phyloP scores from a whole-genome alignment of 1,139 yeast species.

The Cylindricascospora bacillispora region DNA sequence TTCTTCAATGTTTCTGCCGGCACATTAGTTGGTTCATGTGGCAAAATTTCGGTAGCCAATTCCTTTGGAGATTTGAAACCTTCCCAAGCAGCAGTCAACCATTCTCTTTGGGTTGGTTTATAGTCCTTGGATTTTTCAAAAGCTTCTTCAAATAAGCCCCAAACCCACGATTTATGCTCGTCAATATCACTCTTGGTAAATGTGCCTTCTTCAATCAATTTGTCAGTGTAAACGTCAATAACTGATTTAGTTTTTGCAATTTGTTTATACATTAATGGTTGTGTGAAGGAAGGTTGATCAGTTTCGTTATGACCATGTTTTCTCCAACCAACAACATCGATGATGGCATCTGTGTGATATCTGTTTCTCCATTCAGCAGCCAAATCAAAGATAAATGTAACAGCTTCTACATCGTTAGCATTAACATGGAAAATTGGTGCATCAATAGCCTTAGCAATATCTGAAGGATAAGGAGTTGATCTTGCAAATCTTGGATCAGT shows the following conservation, averaged over 20 bases:
- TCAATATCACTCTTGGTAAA: slow-evolving; percentile 83
- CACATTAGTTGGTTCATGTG: slow-evolving; percentile 93
- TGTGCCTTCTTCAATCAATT: slow-evolving; percentile 74
- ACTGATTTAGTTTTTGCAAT: slow-evolving; percentile 84
- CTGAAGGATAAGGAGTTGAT: slow-evolving; percentile 97
- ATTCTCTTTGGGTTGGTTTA: slow-evolving; percentile 85
- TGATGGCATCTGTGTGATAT: slow-evolving; percentile 90
- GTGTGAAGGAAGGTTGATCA: slow-evolving; percentile 98
- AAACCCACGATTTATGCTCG: slow-evolving; percentile 97
- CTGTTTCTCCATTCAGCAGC: slow-evolving; percentile 99
- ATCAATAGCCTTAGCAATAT: slow-evolving; percentile 88
- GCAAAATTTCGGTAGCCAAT: slow-evolving; percentile 87
- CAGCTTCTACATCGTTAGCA: slow-evolving; percentile 95
- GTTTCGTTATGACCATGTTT: slow-evolving; percentile 99
- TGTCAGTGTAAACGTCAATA: slow-evolving; percentile 69
- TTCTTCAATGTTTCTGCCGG: slow-evolving; percentile 57
- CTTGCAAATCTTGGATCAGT: slow-evolving; percentile 97
- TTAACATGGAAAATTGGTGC: slow-evolving; percentile 99
- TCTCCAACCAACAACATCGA: slow-evolving; percentile 97
- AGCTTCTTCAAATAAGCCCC: slow-evolving; percentile 87
- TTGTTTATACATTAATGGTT: slow-evolving; percentile 90
- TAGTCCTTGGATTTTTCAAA: slow-evolving; percentile 81
- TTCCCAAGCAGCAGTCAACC: slow-evolving; percentile 99
- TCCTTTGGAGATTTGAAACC: slow-evolving; percentile 97
- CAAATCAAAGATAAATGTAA: slow-evolving; percentile 79